A percentile compares a stretch with the other conserved stretches of the same genome.
Conservation (phyloP, 2,329 filamentous ascomycete genomes). For the Colletotrichum sp. region DNA sequence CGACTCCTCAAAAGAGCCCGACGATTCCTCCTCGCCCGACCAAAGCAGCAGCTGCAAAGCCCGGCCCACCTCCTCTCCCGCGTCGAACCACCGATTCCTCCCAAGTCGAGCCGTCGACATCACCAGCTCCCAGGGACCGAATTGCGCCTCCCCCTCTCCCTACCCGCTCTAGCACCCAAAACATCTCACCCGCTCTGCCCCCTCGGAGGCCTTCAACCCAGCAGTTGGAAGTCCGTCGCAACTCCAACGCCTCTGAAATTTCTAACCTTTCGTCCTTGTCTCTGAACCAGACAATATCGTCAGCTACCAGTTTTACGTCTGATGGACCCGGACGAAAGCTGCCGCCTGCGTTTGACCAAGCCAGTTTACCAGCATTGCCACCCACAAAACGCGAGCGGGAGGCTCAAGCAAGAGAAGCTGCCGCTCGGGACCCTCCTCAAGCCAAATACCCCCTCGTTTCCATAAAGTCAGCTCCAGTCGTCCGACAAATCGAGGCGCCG, state of each 20-base stretch:
- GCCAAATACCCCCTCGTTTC: slow-evolving; percentile 38
- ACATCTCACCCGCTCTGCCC: slow-evolving; percentile 53
- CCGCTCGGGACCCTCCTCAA: slow-evolving; percentile 16
- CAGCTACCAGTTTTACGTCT: slow-evolving; percentile 53
- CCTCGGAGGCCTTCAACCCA: slow-evolving; percentile 54
- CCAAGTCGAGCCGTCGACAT: slow-evolving; percentile 21
- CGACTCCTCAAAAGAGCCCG: slow-evolving; percentile 34
- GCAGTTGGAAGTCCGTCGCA: slow-evolving; percentile 49
- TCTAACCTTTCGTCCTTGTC: slow-evolving; percentile 61
- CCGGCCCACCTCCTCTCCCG: slow-evolving; percentile 41
- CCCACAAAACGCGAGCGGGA: slow-evolving; percentile 61
- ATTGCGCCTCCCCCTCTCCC: slow-evolving; percentile 42
- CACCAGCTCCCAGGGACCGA: slow-evolving; percentile 30
- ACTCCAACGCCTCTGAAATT: slow-evolving; percentile 63
- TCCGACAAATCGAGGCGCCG: slow-evolving; percentile 36
- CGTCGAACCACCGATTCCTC: slow-evolving; percentile 37
- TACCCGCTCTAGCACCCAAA: slow-evolving; percentile 39
- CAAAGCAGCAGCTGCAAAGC: slow-evolving; percentile 26
- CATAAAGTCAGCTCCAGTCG: slow-evolving; percentile 40
- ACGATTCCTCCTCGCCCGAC: slow-evolving; percentile 42
- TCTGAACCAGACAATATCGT: slow-evolving; percentile 48
- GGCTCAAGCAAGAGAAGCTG: slow-evolving; percentile 39
- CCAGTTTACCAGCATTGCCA: slow-evolving; percentile 63
- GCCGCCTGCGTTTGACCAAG: slow-evolving; percentile 60
- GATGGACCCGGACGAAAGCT: slow-evolving; percentile 52